Evolutionary conservation across 2,329 filamentous ascomycete species (phyloP).

Genomic region (Ceratocystis lukuohia): DNA sequence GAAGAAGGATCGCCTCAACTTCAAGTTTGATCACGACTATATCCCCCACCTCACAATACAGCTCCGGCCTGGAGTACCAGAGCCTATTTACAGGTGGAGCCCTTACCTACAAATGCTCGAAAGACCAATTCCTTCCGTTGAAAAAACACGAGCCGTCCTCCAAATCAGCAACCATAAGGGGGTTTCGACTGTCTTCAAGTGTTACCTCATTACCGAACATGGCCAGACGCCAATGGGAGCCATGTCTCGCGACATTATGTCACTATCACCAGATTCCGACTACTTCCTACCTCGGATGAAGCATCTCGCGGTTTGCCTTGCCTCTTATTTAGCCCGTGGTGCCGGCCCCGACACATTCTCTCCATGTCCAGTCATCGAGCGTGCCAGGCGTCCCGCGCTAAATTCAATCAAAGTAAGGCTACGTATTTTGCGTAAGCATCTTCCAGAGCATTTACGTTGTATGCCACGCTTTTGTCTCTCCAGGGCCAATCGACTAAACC

Average conservation of each 20-base stretch:
- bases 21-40: conserved; percentile 1
- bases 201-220: neutral
- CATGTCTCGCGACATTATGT: neutral
- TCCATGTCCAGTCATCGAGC: neutral
- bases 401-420: neutral
- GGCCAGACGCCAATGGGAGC: neutral
- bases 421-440: neutral
- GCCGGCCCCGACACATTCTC: neutral
- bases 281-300: neutral
- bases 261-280: neutral
- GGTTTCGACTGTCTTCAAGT: neutral
- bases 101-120: neutral
- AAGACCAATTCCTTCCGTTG: neutral
- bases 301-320: neutral
- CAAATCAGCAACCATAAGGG: neutral
- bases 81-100: neutral
- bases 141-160: neutral
- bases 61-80: neutral
- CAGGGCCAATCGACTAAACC: neutral
- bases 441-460: neutral
- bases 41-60: neutral
- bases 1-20: neutral
- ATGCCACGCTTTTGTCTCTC: neutral
- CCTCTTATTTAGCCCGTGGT: neutral
- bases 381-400: neutral